These are phyloP conservation scores for Hypoxylon rickii DNA, from an alignment of 495 filamentous ascomycete species.

Conservation along the genomic window DNA sequence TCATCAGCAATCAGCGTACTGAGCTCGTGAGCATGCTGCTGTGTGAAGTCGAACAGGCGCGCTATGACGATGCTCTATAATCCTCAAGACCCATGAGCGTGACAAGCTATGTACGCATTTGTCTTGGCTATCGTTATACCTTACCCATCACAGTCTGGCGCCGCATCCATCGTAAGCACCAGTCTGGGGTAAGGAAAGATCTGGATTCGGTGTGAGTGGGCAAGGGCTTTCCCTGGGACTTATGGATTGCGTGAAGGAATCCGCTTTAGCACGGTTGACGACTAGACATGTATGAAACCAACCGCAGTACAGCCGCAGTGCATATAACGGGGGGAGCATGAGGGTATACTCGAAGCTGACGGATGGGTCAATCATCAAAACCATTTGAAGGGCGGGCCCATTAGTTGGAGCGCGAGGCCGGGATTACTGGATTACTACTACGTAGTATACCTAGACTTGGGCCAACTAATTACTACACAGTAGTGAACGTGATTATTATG, in stretches of 20 bases:
- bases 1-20: neutral
- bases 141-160: conserved; percentile 34
- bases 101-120: conserved; percentile 22
- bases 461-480: neutral
- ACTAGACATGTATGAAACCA: neutral
- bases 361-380: conserved; percentile 4
- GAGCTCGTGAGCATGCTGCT: conserved; percentile 13
- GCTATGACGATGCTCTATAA: conserved; percentile 16
- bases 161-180: conserved; percentile 36
- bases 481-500: conserved; percentile 13
- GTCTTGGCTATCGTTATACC: conserved; percentile 33
- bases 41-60: conserved; percentile 24
- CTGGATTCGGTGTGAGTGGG: conserved; percentile 5
- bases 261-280: neutral
- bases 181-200: conserved; percentile 39
- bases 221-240: conserved; percentile 3
- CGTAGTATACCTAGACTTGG: too few species aligned
- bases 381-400: conserved; percentile 4
- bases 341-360: conserved; percentile 11
- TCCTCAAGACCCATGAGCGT: conserved; percentile 18
- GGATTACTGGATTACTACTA: conserved; percentile 24
- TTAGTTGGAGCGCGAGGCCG: conserved; percentile 16
- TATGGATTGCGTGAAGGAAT: conserved; percentile 18
- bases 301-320: conserved; percentile 23
- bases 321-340: neutral